Evolutionary conservation across 2,329 filamentous ascomycete species (phyloP).

Genomic region (Diaporthe eres): DNA sequence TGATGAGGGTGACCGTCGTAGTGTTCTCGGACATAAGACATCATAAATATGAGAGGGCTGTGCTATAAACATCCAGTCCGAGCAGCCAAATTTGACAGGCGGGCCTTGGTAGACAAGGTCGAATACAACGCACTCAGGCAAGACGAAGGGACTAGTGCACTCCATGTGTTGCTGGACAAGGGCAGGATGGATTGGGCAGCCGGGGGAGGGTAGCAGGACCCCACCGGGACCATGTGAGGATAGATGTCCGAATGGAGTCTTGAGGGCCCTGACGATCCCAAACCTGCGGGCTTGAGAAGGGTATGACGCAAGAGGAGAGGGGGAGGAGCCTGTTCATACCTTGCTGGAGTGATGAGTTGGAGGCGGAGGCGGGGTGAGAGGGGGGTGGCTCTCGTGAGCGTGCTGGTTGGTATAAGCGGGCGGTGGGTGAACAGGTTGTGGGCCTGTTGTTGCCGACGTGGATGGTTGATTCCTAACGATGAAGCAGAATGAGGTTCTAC

Average conservation of each 20-base stretch:
- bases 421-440: background rate
- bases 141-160: background rate
- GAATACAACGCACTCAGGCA: background rate
- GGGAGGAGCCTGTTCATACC: background rate
- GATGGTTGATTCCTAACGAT: background rate
- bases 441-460: background rate
- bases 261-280: conserved; percentile 23
- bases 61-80: background rate
- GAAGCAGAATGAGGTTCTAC: background rate
- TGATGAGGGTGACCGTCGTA: background rate
- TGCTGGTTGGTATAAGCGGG: background rate
- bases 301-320: conserved; percentile 17
- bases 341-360: background rate
- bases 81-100: background rate
- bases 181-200: too few relatives aligned
- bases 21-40: background rate
- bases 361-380: background rate
- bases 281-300: background rate
- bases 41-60: background rate
- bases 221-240: conserved; percentile 7
- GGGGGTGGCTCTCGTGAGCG: background rate
- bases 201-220: background rate
- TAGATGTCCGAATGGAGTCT: background rate
- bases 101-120: background rate
- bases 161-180: background rate